These are phyloP conservation scores for Linaria vulgaris DNA, from an alignment of 257 asterid genomes.

Conservation along the genomic window DNA sequence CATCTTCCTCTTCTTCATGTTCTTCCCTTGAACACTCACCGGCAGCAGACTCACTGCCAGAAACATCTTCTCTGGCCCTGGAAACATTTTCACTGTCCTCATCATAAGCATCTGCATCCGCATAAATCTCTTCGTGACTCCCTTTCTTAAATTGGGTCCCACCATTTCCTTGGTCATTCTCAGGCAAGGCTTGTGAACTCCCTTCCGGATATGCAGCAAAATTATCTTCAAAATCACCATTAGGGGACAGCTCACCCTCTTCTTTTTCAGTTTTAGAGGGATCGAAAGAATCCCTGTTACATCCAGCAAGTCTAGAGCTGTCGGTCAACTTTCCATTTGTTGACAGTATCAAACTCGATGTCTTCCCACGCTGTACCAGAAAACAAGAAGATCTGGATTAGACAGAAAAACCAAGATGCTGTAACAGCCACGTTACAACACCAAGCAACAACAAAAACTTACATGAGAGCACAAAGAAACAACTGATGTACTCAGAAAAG, in stretches of 20 bases:
- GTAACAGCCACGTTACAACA: too few relatives aligned
- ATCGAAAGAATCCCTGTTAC: conserved; percentile 48
- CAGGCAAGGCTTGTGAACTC: conserved; percentile 43
- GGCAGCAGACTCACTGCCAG: conserved; percentile 92
- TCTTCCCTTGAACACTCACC: conserved; percentile 85
- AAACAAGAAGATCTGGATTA: too few relatives aligned
- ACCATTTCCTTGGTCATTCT: conserved; percentile 36
- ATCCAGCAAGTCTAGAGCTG: conserved; percentile 46
- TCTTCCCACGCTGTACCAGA: conserved; percentile 45
- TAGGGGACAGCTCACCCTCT: conserved; percentile 89
- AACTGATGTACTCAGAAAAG: conserved; percentile 3
- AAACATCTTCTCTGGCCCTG: conserved; percentile 85
- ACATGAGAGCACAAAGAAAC: too few relatives aligned
- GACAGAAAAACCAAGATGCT: too few relatives aligned
- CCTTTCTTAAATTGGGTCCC: conserved; percentile 49
- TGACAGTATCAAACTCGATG: conserved; percentile 38
- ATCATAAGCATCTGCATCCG: conserved; percentile 77
- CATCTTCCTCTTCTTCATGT: conserved; percentile 79
- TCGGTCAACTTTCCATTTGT: conserved; percentile 53
- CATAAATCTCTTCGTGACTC: conserved; percentile 48
- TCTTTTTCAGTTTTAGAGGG: conserved; percentile 84
- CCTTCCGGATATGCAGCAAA: conserved; percentile 55
- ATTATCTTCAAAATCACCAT: conserved; percentile 78
- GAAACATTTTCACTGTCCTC: conserved; percentile 84
- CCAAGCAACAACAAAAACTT: too few relatives aligned